These are phyloP conservation scores for Pseudogymnoascus sp. DNA, from an alignment of 2,329 filamentous ascomycete species.

Conservation along the genomic window DNA sequence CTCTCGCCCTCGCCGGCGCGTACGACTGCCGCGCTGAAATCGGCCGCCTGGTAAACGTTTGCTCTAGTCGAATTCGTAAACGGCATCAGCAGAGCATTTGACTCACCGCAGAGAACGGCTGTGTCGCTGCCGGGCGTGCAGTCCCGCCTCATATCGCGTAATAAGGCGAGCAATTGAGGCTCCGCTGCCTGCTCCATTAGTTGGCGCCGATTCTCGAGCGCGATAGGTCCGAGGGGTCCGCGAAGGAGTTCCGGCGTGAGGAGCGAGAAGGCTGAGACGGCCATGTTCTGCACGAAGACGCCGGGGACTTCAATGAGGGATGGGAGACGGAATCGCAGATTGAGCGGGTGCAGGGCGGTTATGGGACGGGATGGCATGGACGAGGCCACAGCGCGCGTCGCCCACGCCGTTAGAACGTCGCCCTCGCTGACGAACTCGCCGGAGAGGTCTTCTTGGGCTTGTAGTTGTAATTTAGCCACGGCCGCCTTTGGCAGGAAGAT, in stretches of 20 bases:
- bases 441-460: slow-evolving; percentile 26
- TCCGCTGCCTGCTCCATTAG: slow-evolving; percentile 30
- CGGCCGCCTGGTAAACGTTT: slow-evolving; percentile 31
- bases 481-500: slow-evolving; percentile 32
- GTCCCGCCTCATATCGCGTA: slow-evolving; percentile 19
- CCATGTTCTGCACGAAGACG: slow-evolving; percentile 22
- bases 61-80: slow-evolving; percentile 34
- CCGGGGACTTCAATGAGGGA: slow-evolving; percentile 23
- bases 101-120: slow-evolving; percentile 28
- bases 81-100: slow-evolving; percentile 27
- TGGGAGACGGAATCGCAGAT: slow-evolving; percentile 28
- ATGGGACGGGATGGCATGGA: slow-evolving; percentile 26
- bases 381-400: slow-evolving; percentile 23
- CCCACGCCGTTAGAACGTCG: slow-evolving; percentile 38
- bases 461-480: slow-evolving; percentile 25
- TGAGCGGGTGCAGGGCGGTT: slow-evolving; percentile 33
- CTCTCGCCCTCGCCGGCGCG: not conserved
- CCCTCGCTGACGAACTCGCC: slow-evolving; percentile 36
- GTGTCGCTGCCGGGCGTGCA: slow-evolving; percentile 14
- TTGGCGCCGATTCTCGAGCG: slow-evolving; percentile 25
- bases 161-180: slow-evolving; percentile 30
- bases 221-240: slow-evolving; percentile 24
- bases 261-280: slow-evolving; percentile 23
- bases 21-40: slow-evolving; percentile 22
- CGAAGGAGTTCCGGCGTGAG: slow-evolving; percentile 20